Evolutionary conservation across 805 yeast species (phyloP).

Genomic region (Blastobotrys muscicola): DNA sequence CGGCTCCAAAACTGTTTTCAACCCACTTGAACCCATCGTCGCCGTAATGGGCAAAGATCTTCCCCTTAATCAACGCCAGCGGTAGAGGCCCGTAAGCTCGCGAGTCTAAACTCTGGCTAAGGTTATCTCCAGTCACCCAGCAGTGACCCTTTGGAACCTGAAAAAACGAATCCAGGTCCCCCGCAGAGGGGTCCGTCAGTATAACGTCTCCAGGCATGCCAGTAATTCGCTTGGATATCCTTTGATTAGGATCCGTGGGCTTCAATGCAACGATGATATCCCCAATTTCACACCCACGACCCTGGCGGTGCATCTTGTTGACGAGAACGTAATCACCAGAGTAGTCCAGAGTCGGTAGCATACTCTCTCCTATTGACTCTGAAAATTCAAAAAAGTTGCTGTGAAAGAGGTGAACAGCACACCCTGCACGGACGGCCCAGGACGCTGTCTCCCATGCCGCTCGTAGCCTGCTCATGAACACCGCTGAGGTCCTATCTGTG

Average conservation of each 20-base stretch:
- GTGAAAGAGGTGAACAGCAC: slow-evolving; percentile 49
- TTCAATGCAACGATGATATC: slow-evolving; percentile 82
- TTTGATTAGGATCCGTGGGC: slow-evolving; percentile 77
- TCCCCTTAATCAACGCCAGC: slow-evolving; percentile 79
- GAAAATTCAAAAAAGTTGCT: slow-evolving; percentile 63
- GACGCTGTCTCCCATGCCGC: slow-evolving; percentile 15
- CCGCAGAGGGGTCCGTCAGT: slow-evolving; percentile 57
- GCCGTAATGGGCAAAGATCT: slow-evolving; percentile 46
- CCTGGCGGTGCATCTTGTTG: slow-evolving; percentile 48
- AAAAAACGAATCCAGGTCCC: slow-evolving; percentile 44
- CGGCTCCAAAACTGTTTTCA: slow-evolving; percentile 2
- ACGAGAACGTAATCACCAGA: slow-evolving; percentile 70
- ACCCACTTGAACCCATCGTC: slow-evolving; percentile 15
- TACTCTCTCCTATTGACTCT: slow-evolving; percentile 85
- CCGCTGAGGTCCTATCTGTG: neutral
- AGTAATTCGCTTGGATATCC: slow-evolving; percentile 87
- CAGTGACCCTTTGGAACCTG: slow-evolving; percentile 89
- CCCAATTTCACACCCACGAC: slow-evolving; percentile 63
- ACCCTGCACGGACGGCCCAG: slow-evolving; percentile 28
- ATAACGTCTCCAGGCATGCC: slow-evolving; percentile 95
- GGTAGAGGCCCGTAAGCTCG: slow-evolving; percentile 87
- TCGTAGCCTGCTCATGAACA: neutral
- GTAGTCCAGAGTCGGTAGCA: slow-evolving; percentile 82
- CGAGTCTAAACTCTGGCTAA: slow-evolving; percentile 80
- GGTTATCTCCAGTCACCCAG: slow-evolving; percentile 95